Evolutionary conservation across 495 filamentous ascomycete genomes (phyloP), one percentile per base, ranked within the genome.

Genomic region (Penicillium pulvis): DNA sequence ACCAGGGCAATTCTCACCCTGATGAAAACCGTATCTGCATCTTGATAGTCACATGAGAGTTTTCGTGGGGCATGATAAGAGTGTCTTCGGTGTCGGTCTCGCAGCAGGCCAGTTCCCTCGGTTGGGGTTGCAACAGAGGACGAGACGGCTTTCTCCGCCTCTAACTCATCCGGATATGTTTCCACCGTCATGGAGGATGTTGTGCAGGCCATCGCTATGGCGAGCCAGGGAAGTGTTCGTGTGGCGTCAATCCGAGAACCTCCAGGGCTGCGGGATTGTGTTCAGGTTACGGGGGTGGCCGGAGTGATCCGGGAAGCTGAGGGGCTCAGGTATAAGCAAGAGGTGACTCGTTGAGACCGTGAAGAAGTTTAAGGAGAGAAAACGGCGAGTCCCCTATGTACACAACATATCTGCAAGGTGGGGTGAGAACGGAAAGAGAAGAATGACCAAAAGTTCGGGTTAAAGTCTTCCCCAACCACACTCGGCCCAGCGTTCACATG

Each of bases 21-120:
- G 36, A 92, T 74, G 46, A 90, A 81, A 20, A 91, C 75, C 3
- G 83, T 82, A 55, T 92, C 89, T 39, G 87, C 80, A 62, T 88
- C 83, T 39, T 68, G 65, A 60, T 86, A 85, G 51, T 87, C 85
- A 57, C 86, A 75, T 24, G 87, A 90, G 26, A 85, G 81, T 57
- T 76, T 77, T 55, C 83, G 73, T 20, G 83, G 79, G 52, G 81
- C 71, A 57, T 83, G 86, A 43, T 85, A 86, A 19, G 89, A 92
- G 68, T 89, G 88, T 46, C 87, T 75, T 23, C 88, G 78, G 55
- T 81, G 76, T 28, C 77, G 75, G 47, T 77, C 77, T 39, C 76
- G 74, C 19, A 79, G 67, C 23, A 79, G 64, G 31, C 63, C 47
- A 20, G 69, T 75, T 30, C 75, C 71, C 62, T 76, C 73, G 20